Base-by-base conservation (phyloP, 352 stramenopile species). In the Thalassiosira gravida region DNA sequence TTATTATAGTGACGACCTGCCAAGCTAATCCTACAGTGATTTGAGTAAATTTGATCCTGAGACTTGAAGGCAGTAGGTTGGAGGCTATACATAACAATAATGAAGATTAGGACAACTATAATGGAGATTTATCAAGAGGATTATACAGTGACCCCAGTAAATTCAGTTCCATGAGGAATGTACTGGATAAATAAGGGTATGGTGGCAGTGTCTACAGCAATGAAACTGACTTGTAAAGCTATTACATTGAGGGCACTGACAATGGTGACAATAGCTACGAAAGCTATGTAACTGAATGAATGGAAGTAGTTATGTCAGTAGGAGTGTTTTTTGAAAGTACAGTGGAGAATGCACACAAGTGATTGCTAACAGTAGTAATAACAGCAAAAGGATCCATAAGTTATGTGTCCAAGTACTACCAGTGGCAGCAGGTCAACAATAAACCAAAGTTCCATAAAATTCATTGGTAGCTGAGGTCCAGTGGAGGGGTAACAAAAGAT, bases 11-110 rank as follows among this genome's bases (percentile, higher is more conserved):
- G 42, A n/a, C 20, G 14, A n/a, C 16, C 5, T 52, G 42, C 20
- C 42, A n/a, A 52, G 42, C 20, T n/a, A n/a, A 52, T 52, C 2
- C 5, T 52, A 22, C 42, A 52, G 42, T 52, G 42, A 52, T 52
- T 52, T n/a, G 42, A 18, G 5, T n/a, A 52, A 52, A 52, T 52
- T 22, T n/a, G 42, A 52, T n/a, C 42, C 42, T n/a, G 42, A 52
- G n/a, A n/a, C n/a, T n/a, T n/a, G n/a, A n/a, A n/a, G n/a, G n/a
- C n/a, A n/a, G n/a, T n/a, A 52, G 16, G 5, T 52, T 6, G 42
- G 14, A 20, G 42, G 14, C 42, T 52, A 18, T n/a, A n/a, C n/a
- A n/a, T n/a, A n/a, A n/a, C 16, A n/a, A n/a, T 6, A n/a, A 52
- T 52, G 14, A 52, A n/a, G 42, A n/a, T 2, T n/a, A 22, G 6